Percentiles rank a stretch among this genome's conserved stretches.
Conservation (phyloP, 1,284 basidiomycete species). For the Cryptococcus deneoformans region DNA sequence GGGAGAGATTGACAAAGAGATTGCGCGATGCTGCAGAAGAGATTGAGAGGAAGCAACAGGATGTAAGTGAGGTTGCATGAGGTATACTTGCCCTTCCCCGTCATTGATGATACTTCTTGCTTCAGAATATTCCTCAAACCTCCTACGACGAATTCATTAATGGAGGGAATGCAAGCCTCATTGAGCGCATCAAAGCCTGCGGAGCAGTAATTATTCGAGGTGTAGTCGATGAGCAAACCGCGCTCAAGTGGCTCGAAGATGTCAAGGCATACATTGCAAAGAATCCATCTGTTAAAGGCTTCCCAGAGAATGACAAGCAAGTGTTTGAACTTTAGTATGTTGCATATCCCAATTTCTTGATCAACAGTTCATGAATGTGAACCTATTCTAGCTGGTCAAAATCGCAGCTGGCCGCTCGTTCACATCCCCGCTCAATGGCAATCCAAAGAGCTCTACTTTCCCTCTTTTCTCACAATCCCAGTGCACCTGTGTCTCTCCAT, state of each 20-base stretch:
- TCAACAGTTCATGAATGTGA: neutral
- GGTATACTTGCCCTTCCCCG: neutral
- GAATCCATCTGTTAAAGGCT: constrained; percentile 58
- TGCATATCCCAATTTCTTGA: neutral
- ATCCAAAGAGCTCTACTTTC: constrained; percentile 56
- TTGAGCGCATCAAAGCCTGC: constrained; percentile 55
- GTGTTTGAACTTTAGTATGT: constrained; percentile 64
- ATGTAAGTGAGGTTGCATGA: constrained; percentile 18
- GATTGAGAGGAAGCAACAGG: constrained; percentile 52
- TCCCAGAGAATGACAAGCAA: constrained; percentile 65
- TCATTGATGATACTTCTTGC: neutral
- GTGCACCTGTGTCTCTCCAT: constrained; percentile 54
- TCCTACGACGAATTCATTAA: constrained; percentile 55
- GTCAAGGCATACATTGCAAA: constrained; percentile 60
- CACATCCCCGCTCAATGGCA: constrained; percentile 66
- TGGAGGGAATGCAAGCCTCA: constrained; percentile 51
- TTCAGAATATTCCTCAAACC: constrained; percentile 62
- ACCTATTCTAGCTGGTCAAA: constrained; percentile 52
- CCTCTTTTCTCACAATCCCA: constrained; percentile 57
- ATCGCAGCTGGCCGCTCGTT: constrained; percentile 64
- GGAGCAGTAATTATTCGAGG: constrained; percentile 63
- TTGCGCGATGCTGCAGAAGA: constrained; percentile 54
- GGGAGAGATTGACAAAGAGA: constrained; percentile 58
- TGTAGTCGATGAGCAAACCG: constrained; percentile 59
- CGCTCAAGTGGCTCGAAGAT: constrained; percentile 60